Evolutionary conservation across 345 rosid genomes (phyloP).

Genomic region (Zanthoxylum bungeanum): DNA sequence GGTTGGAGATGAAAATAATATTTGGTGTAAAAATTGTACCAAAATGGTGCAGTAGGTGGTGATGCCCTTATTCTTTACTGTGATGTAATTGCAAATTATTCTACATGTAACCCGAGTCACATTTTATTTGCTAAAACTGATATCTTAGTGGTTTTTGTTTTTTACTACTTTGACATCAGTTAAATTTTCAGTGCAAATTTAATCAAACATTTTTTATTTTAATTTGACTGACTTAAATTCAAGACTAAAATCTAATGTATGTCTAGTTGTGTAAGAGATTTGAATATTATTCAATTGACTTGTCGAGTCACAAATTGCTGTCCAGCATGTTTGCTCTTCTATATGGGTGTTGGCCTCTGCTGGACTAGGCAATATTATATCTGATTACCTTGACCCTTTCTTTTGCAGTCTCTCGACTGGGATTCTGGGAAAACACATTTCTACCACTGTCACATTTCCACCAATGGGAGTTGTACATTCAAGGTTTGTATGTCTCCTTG

Average conservation of each 20-base stretch:
- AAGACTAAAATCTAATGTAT: background rate
- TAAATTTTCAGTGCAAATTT: background rate
- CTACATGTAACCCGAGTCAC: background rate
- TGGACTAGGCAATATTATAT: background rate
- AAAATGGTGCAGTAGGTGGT: too few relatives aligned
- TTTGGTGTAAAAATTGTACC: too few relatives aligned
- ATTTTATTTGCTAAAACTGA: background rate
- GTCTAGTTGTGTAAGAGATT: background rate
- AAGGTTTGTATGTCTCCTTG: constrained; percentile 39
- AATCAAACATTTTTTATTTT: background rate
- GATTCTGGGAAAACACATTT: constrained; percentile 44
- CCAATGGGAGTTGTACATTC: constrained; percentile 40
- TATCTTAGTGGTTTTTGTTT: background rate
- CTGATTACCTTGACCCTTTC: background rate
- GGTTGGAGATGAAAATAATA: too few relatives aligned
- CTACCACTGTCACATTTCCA: constrained; percentile 57
- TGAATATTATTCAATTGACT: background rate
- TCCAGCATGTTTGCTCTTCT: background rate
- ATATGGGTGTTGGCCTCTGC: background rate
- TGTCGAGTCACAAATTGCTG: background rate
- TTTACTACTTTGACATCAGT: background rate
- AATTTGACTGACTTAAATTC: background rate
- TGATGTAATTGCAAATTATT: background rate
- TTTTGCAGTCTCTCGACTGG: constrained; percentile 45
- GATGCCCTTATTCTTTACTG: background rate